Evolutionary conservation across 192 early-diverging fungal species (phyloP).

Genomic region (Lunasporangiospora selenospora): DNA sequence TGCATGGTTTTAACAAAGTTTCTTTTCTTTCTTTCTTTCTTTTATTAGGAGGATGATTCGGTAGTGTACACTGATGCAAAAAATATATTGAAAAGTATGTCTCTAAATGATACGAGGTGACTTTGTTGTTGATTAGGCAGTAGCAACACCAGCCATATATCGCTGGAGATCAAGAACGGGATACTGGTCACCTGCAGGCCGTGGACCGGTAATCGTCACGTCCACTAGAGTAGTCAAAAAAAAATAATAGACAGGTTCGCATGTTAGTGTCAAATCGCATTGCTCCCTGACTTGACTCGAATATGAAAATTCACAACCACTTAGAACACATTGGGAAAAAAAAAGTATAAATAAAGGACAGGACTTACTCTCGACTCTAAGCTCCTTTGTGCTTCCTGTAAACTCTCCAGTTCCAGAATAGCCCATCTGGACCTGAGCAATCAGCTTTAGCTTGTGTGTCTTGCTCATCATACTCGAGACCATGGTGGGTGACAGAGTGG

Average conservation of each 20-base stretch:
- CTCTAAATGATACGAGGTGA: too few relatives aligned
- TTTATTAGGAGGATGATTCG: too few relatives aligned
- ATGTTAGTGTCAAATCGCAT: too few relatives aligned
- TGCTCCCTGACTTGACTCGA: too few relatives aligned
- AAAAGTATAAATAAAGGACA: constrained; percentile 5
- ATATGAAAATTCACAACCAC: neutral
- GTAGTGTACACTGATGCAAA: too few relatives aligned
- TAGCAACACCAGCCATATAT: constrained; percentile 10
- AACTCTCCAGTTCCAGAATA: too few relatives aligned
- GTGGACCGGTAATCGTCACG: constrained; percentile 20
- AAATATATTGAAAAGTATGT: too few relatives aligned
- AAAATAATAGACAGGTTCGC: neutral
- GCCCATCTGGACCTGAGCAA: constrained; percentile 13
- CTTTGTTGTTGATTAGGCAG: too few relatives aligned
- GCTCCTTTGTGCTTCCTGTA: neutral
- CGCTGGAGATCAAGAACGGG: constrained; percentile 19
- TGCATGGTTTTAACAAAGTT: too few relatives aligned
- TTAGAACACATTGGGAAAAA: neutral
- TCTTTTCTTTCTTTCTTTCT: too few relatives aligned
- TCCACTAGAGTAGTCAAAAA: constrained; percentile 6
- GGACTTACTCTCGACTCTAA: constrained; percentile 38
- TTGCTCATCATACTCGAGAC: constrained; percentile 5
- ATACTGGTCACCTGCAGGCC: constrained; percentile 14
- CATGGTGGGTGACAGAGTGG: constrained; percentile 6
- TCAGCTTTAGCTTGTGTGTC: constrained; percentile 19